A percentile compares a stretch with the other conserved stretches of the same genome.
phyloP scores from a whole-genome alignment of 371 early-diverging fungal genomes.

The Mortierella sp. region DNA sequence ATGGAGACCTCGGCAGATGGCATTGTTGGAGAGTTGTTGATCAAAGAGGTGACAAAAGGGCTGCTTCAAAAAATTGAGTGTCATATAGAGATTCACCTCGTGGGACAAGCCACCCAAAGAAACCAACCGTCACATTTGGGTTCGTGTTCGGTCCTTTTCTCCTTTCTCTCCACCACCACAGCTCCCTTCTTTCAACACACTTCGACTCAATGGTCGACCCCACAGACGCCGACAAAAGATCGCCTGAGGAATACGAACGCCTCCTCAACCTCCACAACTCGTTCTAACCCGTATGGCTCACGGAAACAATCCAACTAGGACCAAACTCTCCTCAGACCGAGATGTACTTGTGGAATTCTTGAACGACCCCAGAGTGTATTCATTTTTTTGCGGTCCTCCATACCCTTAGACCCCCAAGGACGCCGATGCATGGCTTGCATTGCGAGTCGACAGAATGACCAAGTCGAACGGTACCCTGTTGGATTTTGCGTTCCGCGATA shows the following conservation, averaged over 20 bases:
- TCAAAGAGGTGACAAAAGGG: neutral
- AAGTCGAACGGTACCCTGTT: slow-evolving; percentile 25
- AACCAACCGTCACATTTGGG: neutral
- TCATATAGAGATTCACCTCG: neutral
- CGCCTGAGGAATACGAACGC: slow-evolving; percentile 32
- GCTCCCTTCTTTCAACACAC: neutral
- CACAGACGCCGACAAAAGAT: neutral
- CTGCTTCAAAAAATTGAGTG: neutral
- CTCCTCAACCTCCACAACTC: slow-evolving; percentile 31
- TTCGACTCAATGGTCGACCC: neutral
- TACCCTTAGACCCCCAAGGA: slow-evolving; percentile 35
- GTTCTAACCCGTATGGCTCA: slow-evolving; percentile 39
- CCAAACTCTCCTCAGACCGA: slow-evolving; percentile 40
- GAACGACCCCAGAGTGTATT: slow-evolving; percentile 33
- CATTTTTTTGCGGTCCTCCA: slow-evolving; percentile 37
- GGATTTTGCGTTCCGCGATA: slow-evolving; percentile 30
- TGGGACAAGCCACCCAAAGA: slow-evolving; percentile 8
- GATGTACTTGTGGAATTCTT: slow-evolving; percentile 23
- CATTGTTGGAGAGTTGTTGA: slow-evolving; percentile 25
- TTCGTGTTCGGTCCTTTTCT: no score
- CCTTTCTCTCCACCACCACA: no score
- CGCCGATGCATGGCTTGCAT: slow-evolving; percentile 32
- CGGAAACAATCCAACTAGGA: slow-evolving; percentile 44
- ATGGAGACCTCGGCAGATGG: slow-evolving; percentile 54
- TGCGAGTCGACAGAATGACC: slow-evolving; percentile 28